These are phyloP conservation scores for Irpex rosettiformis DNA, from an alignment of 1,284 basidiomycete genomes.

Conservation along the genomic window DNA sequence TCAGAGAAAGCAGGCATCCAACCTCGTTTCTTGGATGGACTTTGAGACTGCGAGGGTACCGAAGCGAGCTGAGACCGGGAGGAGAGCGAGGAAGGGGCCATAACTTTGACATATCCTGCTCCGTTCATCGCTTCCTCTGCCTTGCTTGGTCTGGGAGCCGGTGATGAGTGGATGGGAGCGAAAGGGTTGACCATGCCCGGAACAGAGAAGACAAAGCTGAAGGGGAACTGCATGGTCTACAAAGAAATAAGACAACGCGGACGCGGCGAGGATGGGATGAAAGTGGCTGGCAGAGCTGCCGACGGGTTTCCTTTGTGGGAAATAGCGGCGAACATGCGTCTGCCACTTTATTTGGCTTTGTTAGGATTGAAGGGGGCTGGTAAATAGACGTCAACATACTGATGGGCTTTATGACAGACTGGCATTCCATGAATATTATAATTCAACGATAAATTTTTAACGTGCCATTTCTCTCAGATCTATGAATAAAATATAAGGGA, in stretches of 20 bases:
- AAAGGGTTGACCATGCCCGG: constrained; percentile 69
- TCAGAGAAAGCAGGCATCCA: constrained; percentile 64
- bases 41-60: constrained; percentile 26
- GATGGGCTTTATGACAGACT: neutral
- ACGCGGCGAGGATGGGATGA: neutral
- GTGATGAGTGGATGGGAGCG: constrained; percentile 23
- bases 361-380: neutral
- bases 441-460: neutral
- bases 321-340: neutral
- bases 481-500: too few species aligned
- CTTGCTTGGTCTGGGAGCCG: constrained; percentile 17
- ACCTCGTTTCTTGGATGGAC: constrained; percentile 56
- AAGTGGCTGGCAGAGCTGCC: constrained; percentile 1
- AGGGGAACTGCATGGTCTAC: constrained; percentile 50
- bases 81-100: constrained; percentile 8
- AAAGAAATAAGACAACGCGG: neutral
- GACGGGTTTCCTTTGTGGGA: neutral
- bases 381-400: neutral
- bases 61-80: constrained; percentile 20
- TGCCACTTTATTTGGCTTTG: neutral
- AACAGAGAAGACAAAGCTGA: constrained; percentile 61
- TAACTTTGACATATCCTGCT: constrained; percentile 1
- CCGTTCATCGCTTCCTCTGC: constrained; percentile 9
- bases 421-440: neutral
- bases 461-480: too few species aligned